Evolutionary conservation across 148 eudicot species (phyloP).

Genomic region (Silene latifolia): DNA sequence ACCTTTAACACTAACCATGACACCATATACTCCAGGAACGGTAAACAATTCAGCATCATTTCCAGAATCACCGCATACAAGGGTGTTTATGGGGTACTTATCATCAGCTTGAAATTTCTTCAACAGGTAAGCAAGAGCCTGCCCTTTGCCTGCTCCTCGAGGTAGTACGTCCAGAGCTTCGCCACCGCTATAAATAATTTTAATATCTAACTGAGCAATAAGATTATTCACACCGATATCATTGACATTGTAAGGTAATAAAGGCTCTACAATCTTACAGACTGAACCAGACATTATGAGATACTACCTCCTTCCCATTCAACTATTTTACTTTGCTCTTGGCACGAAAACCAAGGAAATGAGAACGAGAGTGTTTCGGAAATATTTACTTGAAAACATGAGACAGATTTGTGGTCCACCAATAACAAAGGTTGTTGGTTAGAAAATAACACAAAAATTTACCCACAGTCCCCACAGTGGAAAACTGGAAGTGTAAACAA

Average conservation of each 20-base stretch:
- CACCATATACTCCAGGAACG: slow-evolving; percentile 63
- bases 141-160: slow-evolving; percentile 71
- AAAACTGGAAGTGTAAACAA: no score
- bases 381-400: no score
- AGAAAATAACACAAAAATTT: no score
- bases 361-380: no score
- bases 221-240: not conserved
- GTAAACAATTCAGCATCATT: slow-evolving; percentile 69
- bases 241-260: not conserved
- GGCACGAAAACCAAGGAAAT: not conserved
- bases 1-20: slow-evolving; percentile 56
- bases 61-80: slow-evolving; percentile 75
- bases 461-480: no score
- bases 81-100: slow-evolving; percentile 46
- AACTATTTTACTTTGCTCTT: not conserved
- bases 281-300: not conserved
- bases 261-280: not conserved
- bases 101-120: slow-evolving; percentile 51
- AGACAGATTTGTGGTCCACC: no score
- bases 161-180: slow-evolving; percentile 63
- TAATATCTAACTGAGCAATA: slow-evolving; percentile 50
- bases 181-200: slow-evolving; percentile 70
- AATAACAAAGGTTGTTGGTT: no score
- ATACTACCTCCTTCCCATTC: not conserved
- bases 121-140: slow-evolving; percentile 64